phyloP scores from a whole-genome alignment of 257 asterid genomes.

The Mitragyna speciosa region DNA sequence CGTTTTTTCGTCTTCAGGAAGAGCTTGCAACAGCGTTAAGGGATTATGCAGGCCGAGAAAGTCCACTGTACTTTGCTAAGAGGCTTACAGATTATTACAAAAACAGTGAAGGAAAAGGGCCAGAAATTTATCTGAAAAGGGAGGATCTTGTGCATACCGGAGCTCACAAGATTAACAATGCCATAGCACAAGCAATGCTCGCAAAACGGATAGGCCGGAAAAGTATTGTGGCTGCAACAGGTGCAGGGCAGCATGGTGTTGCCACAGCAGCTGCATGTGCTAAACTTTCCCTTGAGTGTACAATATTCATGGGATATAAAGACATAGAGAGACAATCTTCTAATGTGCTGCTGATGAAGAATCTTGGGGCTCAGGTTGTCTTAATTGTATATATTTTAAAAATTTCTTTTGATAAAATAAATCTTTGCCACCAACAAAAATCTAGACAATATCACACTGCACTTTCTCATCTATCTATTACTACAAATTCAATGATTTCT shows the following conservation, averaged over 20 bases:
- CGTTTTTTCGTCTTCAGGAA: too few relatives aligned
- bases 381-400: too few relatives aligned
- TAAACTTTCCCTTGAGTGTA: conserved; percentile 59
- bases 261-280: conserved; percentile 82
- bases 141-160: conserved; percentile 78
- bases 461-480: too few relatives aligned
- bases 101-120: conserved; percentile 49
- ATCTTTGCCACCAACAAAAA: too few relatives aligned
- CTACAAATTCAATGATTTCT: too few relatives aligned
- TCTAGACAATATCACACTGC: too few relatives aligned
- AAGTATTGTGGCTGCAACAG: conserved; percentile 60
- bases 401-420: too few relatives aligned
- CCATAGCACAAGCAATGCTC: conserved; percentile 81
- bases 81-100: conserved; percentile 67
- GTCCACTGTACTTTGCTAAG: conserved; percentile 67
- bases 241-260: conserved; percentile 85
- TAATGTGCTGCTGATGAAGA: conserved; percentile 57
- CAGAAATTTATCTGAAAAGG: conserved; percentile 69
- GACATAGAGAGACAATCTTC: conserved; percentile 60
- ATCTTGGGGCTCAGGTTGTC: conserved; percentile 65
- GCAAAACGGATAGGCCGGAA: conserved; percentile 66
- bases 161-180: conserved; percentile 85
- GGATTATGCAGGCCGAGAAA: conserved; percentile 80
- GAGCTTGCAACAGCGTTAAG: conserved; percentile 31
- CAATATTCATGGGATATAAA: conserved; percentile 48